phyloP scores from a whole-genome alignment of 2,329 filamentous ascomycete genomes.

The Xylaria sp. region DNA sequence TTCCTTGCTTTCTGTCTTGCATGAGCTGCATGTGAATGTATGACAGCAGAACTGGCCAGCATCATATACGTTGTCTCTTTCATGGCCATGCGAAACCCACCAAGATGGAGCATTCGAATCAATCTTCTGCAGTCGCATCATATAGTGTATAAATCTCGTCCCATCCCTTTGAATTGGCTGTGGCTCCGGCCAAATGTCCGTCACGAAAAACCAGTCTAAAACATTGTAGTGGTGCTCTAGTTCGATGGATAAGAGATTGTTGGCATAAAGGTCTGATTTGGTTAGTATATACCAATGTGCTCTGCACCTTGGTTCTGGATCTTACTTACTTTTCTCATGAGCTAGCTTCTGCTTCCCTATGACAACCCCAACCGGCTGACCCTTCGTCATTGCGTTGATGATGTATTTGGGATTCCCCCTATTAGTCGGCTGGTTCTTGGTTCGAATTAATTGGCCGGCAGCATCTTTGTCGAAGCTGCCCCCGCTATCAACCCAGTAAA shows the following conservation, averaged over 20 bases:
- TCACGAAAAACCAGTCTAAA: conserved; percentile 71
- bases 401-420: conserved; percentile 47
- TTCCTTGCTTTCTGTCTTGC: conserved; percentile 46
- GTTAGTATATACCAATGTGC: neutral
- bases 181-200: conserved; percentile 69
- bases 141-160: conserved; percentile 46
- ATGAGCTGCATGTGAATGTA: conserved; percentile 46
- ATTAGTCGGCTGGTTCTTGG: conserved; percentile 52
- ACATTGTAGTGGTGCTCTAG: conserved; percentile 67
- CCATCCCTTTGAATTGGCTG: conserved; percentile 48
- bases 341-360: conserved; percentile 25
- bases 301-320: neutral
- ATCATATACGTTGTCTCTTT: conserved; percentile 38
- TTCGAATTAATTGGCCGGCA: conserved; percentile 52
- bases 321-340: neutral
- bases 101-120: conserved; percentile 57
- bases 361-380: conserved; percentile 17
- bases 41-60: conserved; percentile 40
- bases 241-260: conserved; percentile 53
- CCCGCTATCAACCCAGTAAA: conserved; percentile 21
- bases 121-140: conserved; percentile 70
- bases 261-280: conserved; percentile 44
- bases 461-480: conserved; percentile 38
- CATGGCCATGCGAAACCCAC: conserved; percentile 56
- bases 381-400: conserved; percentile 50